These are phyloP conservation scores for Phytomonas sp. DNA, from an alignment of 208 protist genomes.

Conservation along the genomic window DNA sequence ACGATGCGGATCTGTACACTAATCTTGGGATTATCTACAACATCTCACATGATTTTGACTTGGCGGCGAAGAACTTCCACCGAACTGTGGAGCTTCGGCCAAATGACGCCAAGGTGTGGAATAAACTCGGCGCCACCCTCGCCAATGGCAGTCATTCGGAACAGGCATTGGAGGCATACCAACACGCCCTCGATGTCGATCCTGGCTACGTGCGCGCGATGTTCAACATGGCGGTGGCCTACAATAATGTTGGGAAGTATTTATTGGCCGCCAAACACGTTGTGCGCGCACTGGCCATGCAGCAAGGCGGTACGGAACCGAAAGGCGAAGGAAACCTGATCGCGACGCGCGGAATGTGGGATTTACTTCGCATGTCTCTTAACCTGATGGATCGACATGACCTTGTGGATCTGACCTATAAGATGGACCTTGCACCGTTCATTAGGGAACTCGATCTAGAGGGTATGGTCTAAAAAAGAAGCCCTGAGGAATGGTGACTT, in stretches of 20 bases:
- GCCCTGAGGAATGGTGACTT: no score
- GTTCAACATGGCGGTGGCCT: slow-evolving; percentile 87
- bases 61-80: slow-evolving; percentile 66
- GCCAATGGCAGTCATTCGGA: slow-evolving; percentile 67
- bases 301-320: slow-evolving; percentile 63
- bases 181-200: slow-evolving; percentile 80
- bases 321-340: slow-evolving; percentile 37
- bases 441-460: slow-evolving; percentile 71
- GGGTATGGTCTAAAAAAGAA: slow-evolving; percentile 32
- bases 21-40: slow-evolving; percentile 83
- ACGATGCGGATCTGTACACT: slow-evolving; percentile 53
- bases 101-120: slow-evolving; percentile 74
- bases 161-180: slow-evolving; percentile 82
- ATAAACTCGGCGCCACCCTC: slow-evolving; percentile 86
- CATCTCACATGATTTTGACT: slow-evolving; percentile 69
- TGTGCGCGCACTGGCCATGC: slow-evolving; percentile 66
- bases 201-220: slow-evolving; percentile 80
- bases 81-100: slow-evolving; percentile 62
- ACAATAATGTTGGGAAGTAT: slow-evolving; percentile 75
- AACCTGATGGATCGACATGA: slow-evolving; percentile 81
- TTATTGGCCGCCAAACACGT: slow-evolving; percentile 50
- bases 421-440: slow-evolving; percentile 56
- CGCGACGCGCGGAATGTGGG: slow-evolving; percentile 70
- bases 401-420: slow-evolving; percentile 59
- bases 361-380: slow-evolving; percentile 77